phyloP scores from a whole-genome alignment of 2,329 filamentous ascomycete species.

The Lecanicillium sp. region DNA sequence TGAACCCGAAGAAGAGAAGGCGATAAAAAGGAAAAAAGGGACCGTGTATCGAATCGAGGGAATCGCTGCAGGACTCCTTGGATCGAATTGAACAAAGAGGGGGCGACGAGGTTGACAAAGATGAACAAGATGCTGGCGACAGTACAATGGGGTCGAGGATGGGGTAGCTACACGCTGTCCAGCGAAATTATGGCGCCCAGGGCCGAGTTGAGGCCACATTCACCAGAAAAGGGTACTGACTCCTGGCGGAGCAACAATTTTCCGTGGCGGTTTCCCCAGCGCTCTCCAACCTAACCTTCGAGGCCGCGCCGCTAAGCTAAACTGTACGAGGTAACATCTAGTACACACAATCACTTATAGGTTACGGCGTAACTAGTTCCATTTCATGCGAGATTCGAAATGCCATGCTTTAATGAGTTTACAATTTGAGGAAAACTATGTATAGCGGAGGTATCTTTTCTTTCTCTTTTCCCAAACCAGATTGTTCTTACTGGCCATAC shows the following conservation, averaged over 20 bases:
- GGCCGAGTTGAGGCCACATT: conserved; percentile 35
- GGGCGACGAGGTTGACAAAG: too few species aligned
- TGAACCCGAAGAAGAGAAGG: conserved; percentile 10
- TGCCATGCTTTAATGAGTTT: conserved; percentile 15
- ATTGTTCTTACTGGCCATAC: conserved; percentile 18
- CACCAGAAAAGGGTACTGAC: conserved; percentile 23
- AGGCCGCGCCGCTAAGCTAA: too few species aligned
- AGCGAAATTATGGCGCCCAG: conserved; percentile 18
- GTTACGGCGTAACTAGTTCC: too few species aligned
- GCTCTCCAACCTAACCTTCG: too few species aligned
- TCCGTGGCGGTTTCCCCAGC: conserved; percentile 19
- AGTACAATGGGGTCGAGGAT: conserved; percentile 8
- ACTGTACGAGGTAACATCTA: too few species aligned
- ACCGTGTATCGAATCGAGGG: conserved; percentile 1
- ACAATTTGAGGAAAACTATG: conserved; percentile 25
- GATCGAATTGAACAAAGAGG: conserved; percentile 17
- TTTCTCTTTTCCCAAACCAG: conserved; percentile 15
- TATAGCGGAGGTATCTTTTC: conserved; percentile 16
- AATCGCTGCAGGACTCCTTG: conserved; percentile 9
- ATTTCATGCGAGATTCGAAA: too few species aligned
- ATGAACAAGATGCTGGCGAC: conserved; percentile 7
- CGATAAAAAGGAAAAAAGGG: conserved; percentile 15
- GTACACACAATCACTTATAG: too few species aligned
- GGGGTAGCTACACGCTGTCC: conserved; percentile 2
- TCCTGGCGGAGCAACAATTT: conserved; percentile 22